Evolutionary conservation across 225 moss, liverwort and hornwort genomes (phyloP).

Genomic region (Physcomitrellopsis africana): DNA sequence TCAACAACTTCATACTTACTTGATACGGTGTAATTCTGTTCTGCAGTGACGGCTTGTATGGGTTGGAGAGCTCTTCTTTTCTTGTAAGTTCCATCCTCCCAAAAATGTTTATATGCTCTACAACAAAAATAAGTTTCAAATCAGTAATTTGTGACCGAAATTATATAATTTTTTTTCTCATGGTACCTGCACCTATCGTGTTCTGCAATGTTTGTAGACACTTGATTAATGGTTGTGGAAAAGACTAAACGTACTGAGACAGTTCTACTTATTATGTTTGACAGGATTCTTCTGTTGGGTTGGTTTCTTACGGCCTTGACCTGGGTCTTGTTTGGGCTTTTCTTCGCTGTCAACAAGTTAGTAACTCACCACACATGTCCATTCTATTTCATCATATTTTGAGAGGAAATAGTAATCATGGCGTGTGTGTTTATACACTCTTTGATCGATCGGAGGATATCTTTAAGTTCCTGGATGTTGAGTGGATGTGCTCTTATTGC

Average conservation of each 20-base stretch:
- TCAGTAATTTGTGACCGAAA: too few relatives aligned
- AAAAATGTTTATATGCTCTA: not conserved
- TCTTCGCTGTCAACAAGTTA: slow-evolving; percentile 67
- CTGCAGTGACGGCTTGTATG: slow-evolving; percentile 56
- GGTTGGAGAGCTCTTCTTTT: slow-evolving; percentile 56
- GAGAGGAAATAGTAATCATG: not conserved
- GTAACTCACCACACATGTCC: not conserved
- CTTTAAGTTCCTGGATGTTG: not conserved
- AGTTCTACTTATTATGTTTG: not conserved
- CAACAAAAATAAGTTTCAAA: too few relatives aligned
- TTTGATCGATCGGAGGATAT: not conserved
- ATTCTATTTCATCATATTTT: not conserved
- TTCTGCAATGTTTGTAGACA: too few relatives aligned
- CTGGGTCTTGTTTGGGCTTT: slow-evolving; percentile 65
- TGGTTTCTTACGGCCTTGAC: slow-evolving; percentile 60
- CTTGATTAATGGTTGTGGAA: too few relatives aligned
- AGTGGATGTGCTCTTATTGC: too few relatives aligned
- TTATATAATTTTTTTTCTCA: not conserved
- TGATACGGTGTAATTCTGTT: slow-evolving; percentile 5
- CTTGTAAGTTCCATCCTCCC: slow-evolving; percentile 46
- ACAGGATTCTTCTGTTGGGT: slow-evolving; percentile 53
- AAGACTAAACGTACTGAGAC: not conserved
- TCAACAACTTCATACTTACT: not conserved
- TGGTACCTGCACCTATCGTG: not conserved
- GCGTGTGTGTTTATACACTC: not conserved